A percentile compares a stretch with the other conserved stretches of the same genome.
Evolutionary conservation across 352 stramenopile species (phyloP).

Genomic region (Pythium scleroteichum): DNA sequence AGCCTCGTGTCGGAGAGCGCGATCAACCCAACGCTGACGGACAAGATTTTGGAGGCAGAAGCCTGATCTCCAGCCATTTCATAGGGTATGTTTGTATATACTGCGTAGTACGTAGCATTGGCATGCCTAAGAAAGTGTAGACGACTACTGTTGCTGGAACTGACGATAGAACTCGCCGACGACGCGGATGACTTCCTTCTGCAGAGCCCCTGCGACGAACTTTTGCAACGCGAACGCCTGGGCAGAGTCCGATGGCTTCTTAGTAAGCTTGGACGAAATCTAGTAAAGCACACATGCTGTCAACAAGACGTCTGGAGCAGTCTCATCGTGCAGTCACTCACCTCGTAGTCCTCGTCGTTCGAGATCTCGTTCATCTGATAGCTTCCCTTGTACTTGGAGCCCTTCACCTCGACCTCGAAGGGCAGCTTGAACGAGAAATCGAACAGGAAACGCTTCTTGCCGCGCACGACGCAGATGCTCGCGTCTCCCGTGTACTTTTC

Average conservation of each 20-base stretch:
- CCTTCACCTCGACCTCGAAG: constrained; percentile 62
- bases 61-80: background rate
- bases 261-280: constrained; percentile 60
- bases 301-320: background rate
- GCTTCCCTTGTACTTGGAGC: constrained; percentile 57
- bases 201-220: constrained; percentile 57
- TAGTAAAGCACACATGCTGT: constrained; percentile 10
- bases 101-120: constrained; percentile 1
- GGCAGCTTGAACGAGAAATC: constrained; percentile 83
- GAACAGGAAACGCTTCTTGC: constrained; percentile 89
- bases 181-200: constrained; percentile 67
- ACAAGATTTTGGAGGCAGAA: constrained; percentile 37
- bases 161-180: constrained; percentile 58
- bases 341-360: constrained; percentile 88
- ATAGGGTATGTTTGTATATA: background rate
- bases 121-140: background rate
- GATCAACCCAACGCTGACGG: constrained; percentile 56
- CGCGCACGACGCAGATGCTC: constrained; percentile 87
- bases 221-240: constrained; percentile 51
- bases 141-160: constrained; percentile 64
- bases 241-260: constrained; percentile 43
- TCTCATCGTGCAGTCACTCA: constrained; percentile 21
- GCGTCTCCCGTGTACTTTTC: constrained; percentile 81
- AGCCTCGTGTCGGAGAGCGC: constrained; percentile 66
- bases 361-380: constrained; percentile 84